Evolutionary conservation across 768 basidiomycete species (phyloP).

Genomic region (Trametes punicea): DNA sequence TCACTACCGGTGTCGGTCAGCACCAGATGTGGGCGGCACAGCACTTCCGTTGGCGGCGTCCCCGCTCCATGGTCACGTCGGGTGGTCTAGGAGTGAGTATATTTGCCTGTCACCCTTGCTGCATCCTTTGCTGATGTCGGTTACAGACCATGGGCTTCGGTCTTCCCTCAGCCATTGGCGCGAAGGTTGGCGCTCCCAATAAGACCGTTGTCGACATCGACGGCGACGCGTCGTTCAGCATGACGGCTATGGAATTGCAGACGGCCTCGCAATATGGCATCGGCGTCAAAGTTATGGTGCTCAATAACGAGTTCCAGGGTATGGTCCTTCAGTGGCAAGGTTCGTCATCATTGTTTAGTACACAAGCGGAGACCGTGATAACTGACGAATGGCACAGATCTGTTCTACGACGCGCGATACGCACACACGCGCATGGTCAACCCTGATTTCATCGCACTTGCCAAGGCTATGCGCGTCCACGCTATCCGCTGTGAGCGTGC

Average conservation of each 20-base stretch:
- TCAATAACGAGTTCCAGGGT: constrained; percentile 98
- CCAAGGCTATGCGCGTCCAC: constrained; percentile 89
- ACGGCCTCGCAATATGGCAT: constrained; percentile 91
- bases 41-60: constrained; percentile 85
- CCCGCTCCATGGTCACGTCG: constrained; percentile 85
- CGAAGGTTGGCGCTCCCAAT: constrained; percentile 91
- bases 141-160: constrained; percentile 96
- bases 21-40: constrained; percentile 99
- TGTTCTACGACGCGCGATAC: constrained; percentile 96
- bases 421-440: constrained; percentile 96
- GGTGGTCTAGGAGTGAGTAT: constrained; percentile 87
- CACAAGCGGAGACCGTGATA: not conserved
- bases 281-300: constrained; percentile 88
- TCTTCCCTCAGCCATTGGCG: constrained; percentile 90
- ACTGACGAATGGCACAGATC: constrained; percentile 47
- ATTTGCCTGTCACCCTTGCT: not conserved
- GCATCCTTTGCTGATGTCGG: not conserved
- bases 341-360: constrained; percentile 34
- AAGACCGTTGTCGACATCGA: constrained; percentile 96
- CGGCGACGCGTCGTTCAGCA: constrained; percentile 97
- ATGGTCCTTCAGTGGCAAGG: constrained; percentile 99
- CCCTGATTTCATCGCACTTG: constrained; percentile 90
- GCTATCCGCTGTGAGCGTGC: constrained; percentile 71
- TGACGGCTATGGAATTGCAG: constrained; percentile 99
- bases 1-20: constrained; percentile 96